A percentile compares a stretch with the other conserved stretches of the same genome.
Conservation (phyloP, 495 filamentous ascomycete genomes). For the Penicillium pulvis region DNA sequence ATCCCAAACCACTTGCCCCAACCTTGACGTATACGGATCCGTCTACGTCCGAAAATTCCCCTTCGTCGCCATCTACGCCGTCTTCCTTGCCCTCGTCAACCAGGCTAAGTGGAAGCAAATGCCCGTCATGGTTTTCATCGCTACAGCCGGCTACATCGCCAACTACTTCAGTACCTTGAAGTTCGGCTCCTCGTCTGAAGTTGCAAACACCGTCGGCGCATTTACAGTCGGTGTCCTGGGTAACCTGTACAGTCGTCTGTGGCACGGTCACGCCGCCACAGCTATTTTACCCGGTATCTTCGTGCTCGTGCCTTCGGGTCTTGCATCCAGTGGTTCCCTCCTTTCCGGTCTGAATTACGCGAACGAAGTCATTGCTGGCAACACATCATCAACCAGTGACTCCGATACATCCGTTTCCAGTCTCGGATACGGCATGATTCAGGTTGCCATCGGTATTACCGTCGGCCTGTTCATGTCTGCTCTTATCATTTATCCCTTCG, state of each 20-base stretch:
- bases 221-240: slow-evolving; percentile 83
- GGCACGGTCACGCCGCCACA: slow-evolving; percentile 82
- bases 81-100: slow-evolving; percentile 84
- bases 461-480: slow-evolving; percentile 86
- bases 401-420: slow-evolving; percentile 64
- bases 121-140: slow-evolving; percentile 82
- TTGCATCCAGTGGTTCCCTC: slow-evolving; percentile 80
- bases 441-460: slow-evolving; percentile 91
- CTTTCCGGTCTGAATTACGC: slow-evolving; percentile 77
- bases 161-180: slow-evolving; percentile 76
- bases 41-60: slow-evolving; percentile 53
- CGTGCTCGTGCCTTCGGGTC: slow-evolving; percentile 87
- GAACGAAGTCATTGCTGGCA: slow-evolving; percentile 58
- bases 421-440: slow-evolving; percentile 82
- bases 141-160: slow-evolving; percentile 77
- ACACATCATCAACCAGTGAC: slow-evolving; percentile 39
- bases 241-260: slow-evolving; percentile 80
- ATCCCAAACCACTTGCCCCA: slow-evolving; percentile 65
- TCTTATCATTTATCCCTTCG: slow-evolving; percentile 83
- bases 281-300: slow-evolving; percentile 93
- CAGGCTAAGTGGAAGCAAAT: slow-evolving; percentile 89
- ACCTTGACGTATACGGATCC: slow-evolving; percentile 51
- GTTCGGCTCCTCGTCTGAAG: slow-evolving; percentile 74
- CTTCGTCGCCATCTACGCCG: slow-evolving; percentile 72
- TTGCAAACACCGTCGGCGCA: slow-evolving; percentile 83